Evolutionary conservation across 768 basidiomycete species (phyloP), one percentile per base, ranked within the genome.

Genomic region (Saitozyma podzolica): DNA sequence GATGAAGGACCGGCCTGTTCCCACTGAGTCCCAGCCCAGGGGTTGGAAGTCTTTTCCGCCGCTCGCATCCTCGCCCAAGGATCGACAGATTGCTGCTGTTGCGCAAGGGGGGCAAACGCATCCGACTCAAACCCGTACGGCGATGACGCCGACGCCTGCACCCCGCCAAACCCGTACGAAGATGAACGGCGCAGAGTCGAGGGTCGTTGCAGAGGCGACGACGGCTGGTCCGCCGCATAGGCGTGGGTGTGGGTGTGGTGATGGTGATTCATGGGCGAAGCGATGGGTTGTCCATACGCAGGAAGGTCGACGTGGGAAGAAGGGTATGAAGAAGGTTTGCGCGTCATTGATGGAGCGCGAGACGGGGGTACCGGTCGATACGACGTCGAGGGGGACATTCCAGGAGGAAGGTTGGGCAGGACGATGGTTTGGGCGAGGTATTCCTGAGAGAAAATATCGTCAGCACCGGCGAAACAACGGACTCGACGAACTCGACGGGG

Each of bases 81-180:
- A 54, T 58, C 40, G n/a, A 43, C n/a, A 8, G 10, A 6, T 14
- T 20, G 8, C 11, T 51, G 54, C 43, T 66, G 40, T 50, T 68
- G 56, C 50, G 53, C 66, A 13, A 73, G 19, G 0, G 72, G 72
- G 7, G 72, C 72, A 56, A 73, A 73, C 0, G 72, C 72, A 48
- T 73, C 72, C 1, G 54, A 17, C 40, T 68, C 69, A 54, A 73
- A 73, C 5, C 57, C 54, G 43, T 59, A 63, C 4, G 58, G 59
- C 54, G 8, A 17, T 42, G 7, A 61, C 54, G 11, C 40, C 14
- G n/a, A 42, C 40, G 7, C 58, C 39, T 14, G 11, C 10, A 8
- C 53, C 9, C 29, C 56, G 0, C 56, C 59, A 43, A 72, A 72
- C 0, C 70, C 70, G 42, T 69, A 72, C 1, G 67, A 69, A 6